Evolutionary conservation across 768 basidiomycete species (phyloP), one percentile per base, ranked within the genome.

Genomic region (Mycena belliarum): DNA sequence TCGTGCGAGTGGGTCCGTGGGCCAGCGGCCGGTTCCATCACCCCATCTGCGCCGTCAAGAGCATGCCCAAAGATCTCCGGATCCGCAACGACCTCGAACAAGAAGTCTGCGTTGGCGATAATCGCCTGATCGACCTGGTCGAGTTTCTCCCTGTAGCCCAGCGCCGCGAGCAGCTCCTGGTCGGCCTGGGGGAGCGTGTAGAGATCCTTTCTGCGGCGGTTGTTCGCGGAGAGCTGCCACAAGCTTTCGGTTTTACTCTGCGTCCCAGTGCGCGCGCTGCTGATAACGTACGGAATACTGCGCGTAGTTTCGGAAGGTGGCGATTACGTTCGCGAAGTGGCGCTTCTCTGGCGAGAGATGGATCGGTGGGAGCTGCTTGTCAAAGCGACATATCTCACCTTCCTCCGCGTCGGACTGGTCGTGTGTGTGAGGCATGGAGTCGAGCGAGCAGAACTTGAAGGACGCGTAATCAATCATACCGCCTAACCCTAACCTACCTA

Each of bases 121-220:
- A 97, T 95, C 10, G 91, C 90, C 9, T 82, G 75, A 72, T 98
- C 95, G 14, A 92, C 88, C 25, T 81, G 84, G 29, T 87, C 81
- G 0, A 98, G 79, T 68, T 93, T 94, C 56, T 84, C 75, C 63
- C 87, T 84, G 70, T 91, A 95, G 7, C 91, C 91, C 6, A 95
- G 69, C 14, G 67, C 63, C 15, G 83, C 79, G 1, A 96, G 77
- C 0, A 95, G 70, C 1, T 79, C 82, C 66, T 87, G 87, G 68
- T 96, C 92, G 24, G 77, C 78, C 37, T 73, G 75, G 0, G 91
- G 82, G 3, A 98, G 79, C 0, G 79, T 82, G 66, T 85, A 88
- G 6, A 91, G 77, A 58, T 93, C 93, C 66, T 91, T 91, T 61
- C 94, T 71, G 23, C 95, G 81, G 33, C 81, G 72, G 66, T 84